Percentiles rank a stretch among this genome's conserved stretches.
These are phyloP conservation scores for Paxillus ammoniavirescens DNA, from an alignment of 768 basidiomycete genomes.

Conservation along the genomic window DNA sequence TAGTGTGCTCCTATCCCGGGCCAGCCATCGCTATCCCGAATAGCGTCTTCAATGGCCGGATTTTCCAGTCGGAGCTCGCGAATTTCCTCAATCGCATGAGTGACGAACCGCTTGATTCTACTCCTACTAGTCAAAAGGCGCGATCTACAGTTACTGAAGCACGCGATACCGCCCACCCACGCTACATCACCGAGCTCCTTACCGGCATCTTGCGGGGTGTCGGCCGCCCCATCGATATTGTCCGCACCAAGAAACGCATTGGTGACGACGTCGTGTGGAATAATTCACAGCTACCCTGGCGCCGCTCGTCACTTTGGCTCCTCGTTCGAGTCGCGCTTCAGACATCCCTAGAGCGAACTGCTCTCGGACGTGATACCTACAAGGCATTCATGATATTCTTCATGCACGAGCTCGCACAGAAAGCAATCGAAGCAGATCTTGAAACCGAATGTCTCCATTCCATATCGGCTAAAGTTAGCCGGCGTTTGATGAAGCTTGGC, in stretches of 20 bases:
- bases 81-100: constrained; percentile 38
- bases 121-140: constrained; percentile 38
- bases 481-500: constrained; percentile 38
- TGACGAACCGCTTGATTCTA: constrained; percentile 32
- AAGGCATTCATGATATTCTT: constrained; percentile 36
- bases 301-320: constrained; percentile 51
- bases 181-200: constrained; percentile 49
- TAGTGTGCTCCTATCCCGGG: constrained; percentile 41
- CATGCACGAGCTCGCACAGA: constrained; percentile 15
- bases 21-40: constrained; percentile 36
- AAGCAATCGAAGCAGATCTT: not conserved
- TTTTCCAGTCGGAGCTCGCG: constrained; percentile 35
- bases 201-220: constrained; percentile 45
- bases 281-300: constrained; percentile 41
- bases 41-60: constrained; percentile 21
- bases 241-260: constrained; percentile 40
- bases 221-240: constrained; percentile 27
- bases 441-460: constrained; percentile 35
- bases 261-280: constrained; percentile 47
- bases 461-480: constrained; percentile 37
- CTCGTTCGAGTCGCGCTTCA: constrained; percentile 46
- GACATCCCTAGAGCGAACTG: constrained; percentile 28
- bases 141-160: constrained; percentile 33
- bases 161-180: constrained; percentile 42
- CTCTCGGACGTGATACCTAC: constrained; percentile 18